A percentile compares a stretch with the other conserved stretches of the same genome.
phyloP scores from a whole-genome alignment of 768 basidiomycete genomes.

The Phanerodontia chrysosporium region DNA sequence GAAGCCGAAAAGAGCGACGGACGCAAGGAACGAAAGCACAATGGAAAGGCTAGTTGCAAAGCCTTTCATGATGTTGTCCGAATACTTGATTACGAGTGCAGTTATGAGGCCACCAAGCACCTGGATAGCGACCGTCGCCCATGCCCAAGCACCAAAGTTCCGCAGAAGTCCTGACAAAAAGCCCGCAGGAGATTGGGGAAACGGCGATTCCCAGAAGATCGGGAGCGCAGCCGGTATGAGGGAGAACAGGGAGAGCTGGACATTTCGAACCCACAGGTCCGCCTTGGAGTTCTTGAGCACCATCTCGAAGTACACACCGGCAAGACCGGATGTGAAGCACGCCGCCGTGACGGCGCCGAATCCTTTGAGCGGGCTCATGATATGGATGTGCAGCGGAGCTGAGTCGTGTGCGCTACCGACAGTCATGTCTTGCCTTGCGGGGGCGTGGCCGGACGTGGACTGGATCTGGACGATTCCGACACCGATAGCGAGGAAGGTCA shows the following conservation, averaged over 20 bases:
- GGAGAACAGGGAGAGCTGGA: constrained; percentile 93
- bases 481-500: constrained; percentile 82
- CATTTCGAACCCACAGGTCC: constrained; percentile 95
- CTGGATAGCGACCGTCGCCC: constrained; percentile 85
- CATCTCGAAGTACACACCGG: constrained; percentile 98
- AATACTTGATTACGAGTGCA: constrained; percentile 91
- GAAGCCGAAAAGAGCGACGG: constrained; percentile 87
- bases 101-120: constrained; percentile 91
- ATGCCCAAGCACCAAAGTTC: constrained; percentile 89
- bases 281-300: constrained; percentile 85
- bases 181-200: constrained; percentile 31
- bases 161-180: constrained; percentile 49
- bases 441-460: constrained; percentile 13
- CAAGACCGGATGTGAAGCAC: constrained; percentile 93
- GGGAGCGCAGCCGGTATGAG: constrained; percentile 84
- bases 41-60: constrained; percentile 95
- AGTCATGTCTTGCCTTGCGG: constrained; percentile 9
- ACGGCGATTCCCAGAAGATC: constrained; percentile 47
- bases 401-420: constrained; percentile 19
- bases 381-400: constrained; percentile 26
- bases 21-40: constrained; percentile 90
- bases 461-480: constrained; percentile 74
- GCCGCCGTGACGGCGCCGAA: constrained; percentile 88
- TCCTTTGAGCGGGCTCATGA: constrained; percentile 81
- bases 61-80: constrained; percentile 88